These are phyloP conservation scores for Mycena filopes DNA, from an alignment of 768 basidiomycete species.

Conservation along the genomic window DNA sequence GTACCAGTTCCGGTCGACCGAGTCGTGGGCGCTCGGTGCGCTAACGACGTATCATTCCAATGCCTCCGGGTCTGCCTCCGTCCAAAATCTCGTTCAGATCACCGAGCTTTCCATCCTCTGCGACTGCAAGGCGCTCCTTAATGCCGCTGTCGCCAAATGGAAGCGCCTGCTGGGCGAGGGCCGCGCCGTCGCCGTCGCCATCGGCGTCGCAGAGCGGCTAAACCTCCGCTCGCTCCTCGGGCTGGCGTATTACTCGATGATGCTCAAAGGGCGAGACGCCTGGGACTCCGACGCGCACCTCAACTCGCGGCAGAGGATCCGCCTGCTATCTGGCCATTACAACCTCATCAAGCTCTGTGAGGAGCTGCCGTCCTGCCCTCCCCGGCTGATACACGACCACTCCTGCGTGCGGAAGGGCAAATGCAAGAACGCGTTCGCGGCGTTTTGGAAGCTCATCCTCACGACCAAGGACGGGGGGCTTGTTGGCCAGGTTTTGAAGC, in stretches of 20 bases:
- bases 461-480: conserved; percentile 45
- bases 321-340: conserved; percentile 64
- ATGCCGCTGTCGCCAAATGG: conserved; percentile 55
- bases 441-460: conserved; percentile 56
- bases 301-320: conserved; percentile 59
- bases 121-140: conserved; percentile 56
- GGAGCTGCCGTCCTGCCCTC: conserved; percentile 53
- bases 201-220: conserved; percentile 58
- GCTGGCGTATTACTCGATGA: conserved; percentile 62
- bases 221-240: conserved; percentile 58
- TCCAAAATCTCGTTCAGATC: conserved; percentile 56
- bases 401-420: conserved; percentile 53
- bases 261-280: conserved; percentile 58
- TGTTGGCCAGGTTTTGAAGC: conserved; percentile 46
- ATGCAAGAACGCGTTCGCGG: conserved; percentile 57
- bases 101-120: conserved; percentile 65
- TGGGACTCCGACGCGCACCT: conserved; percentile 62
- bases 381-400: conserved; percentile 52
- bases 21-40: conserved; percentile 58
- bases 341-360: conserved; percentile 58
- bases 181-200: conserved; percentile 56
- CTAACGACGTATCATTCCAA: conserved; percentile 51
- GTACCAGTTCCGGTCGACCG: conserved; percentile 63
- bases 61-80: conserved; percentile 36
- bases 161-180: conserved; percentile 58